Evolutionary conservation across 2,329 filamentous ascomycete species (phyloP), one percentile per base, ranked within the genome.

Genomic region (Arachnomyces sp.): DNA sequence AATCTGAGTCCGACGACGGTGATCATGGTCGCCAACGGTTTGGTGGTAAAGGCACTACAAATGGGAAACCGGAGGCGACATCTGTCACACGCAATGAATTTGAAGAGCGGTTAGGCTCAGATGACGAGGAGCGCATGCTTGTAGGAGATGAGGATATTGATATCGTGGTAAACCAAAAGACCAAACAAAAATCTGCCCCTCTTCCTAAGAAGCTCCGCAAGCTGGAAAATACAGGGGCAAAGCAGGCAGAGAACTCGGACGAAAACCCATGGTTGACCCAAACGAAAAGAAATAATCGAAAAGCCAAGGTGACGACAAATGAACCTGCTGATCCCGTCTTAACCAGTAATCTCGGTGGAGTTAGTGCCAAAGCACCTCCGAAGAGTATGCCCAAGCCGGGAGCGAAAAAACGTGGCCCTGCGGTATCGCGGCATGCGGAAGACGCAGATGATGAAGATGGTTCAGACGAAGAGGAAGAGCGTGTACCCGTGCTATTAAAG

Each of bases 21-120:
- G 72, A 74, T 35, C 67, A 82, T 37, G 89, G 89, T 9, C 80
- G 90, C 43, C 60, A 62, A 48, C 63, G 62, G 47, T 66, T 62
- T 36, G 59, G 63, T 30, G 48, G 57, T 46, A 42, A 59, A 46
- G 52, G 48, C 31, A 42, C 52, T 36, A 52, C 58, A 13, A 52
- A 62, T 8, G 54, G 52, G 33, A 55, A 53, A 28, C 45, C 46
- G 59, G 37, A 40, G 48, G 7, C 55, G 54, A 41, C 49, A 53
- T 3, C 52, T 53, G 29, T 18, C 14, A 56, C 63, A n/a, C 61
- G 56, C 36, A 73, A 69, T 45, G 79, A 82, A 48, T 78, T 82
- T 40, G 79, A 84, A 54, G 78, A 81, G 49, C 67, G 65, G n/a
- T 56, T 65, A 16, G 67, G 53, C 15, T 79, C 74, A 2, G 77